Percentiles rank a stretch among this genome's conserved stretches.
Conservation (phyloP, 805 yeast species). For the Barnettozyma vustinii region DNA sequence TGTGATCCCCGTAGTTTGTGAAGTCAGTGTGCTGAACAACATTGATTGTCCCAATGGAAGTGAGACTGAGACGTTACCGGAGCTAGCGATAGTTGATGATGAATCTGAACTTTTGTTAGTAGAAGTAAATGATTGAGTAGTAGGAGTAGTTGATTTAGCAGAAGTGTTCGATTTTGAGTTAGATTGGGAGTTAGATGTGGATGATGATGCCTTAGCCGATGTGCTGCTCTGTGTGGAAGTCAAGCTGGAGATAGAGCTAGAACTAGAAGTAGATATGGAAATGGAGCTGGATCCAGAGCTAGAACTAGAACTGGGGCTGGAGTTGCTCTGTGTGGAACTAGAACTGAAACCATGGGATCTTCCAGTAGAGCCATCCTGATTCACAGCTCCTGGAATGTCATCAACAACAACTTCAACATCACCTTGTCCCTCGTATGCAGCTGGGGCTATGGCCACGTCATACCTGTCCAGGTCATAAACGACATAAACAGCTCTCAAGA, state of each 20-base stretch:
- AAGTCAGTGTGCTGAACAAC: neutral
- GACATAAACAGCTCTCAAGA: constrained; percentile 46
- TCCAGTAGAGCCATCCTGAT: neutral
- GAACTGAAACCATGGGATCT: neutral
- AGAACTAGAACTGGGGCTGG: neutral
- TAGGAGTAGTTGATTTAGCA: neutral
- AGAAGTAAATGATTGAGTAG: neutral
- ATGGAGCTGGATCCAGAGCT: neutral
- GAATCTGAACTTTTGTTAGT: neutral
- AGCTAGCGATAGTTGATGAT: neutral
- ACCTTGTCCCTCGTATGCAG: constrained; percentile 28
- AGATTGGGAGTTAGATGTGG: neutral
- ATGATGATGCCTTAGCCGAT: too few species aligned
- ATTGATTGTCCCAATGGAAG: neutral
- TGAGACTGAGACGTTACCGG: neutral
- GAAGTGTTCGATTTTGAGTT: neutral
- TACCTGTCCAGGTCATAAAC: constrained; percentile 48
- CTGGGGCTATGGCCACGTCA: constrained; percentile 44
- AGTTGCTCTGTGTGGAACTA: neutral
- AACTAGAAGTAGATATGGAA: neutral
- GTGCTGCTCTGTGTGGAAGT: too few species aligned
- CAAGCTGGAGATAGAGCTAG: neutral
- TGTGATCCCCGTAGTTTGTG: neutral
- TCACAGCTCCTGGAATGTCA: constrained; percentile 45
- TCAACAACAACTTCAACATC: constrained; percentile 41